These are phyloP conservation scores for Mycena crocata DNA, from an alignment of 768 basidiomycete species.

Conservation along the genomic window DNA sequence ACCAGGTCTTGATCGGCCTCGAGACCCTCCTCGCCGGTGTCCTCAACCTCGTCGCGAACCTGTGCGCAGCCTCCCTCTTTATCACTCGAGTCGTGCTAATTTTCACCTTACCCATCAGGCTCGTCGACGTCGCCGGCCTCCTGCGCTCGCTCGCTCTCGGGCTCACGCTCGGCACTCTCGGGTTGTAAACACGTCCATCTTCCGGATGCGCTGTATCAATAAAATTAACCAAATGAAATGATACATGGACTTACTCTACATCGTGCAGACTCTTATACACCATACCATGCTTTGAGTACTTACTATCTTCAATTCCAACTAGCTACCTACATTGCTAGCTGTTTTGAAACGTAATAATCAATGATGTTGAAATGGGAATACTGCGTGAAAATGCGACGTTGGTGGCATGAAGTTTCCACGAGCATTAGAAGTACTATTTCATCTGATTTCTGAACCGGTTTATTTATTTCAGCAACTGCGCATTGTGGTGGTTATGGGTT, in stretches of 20 bases:
- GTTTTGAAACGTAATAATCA: no score
- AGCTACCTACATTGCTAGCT: no score
- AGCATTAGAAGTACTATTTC: no score
- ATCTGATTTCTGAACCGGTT: no score
- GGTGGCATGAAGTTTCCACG: no score
- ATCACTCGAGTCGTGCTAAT: background rate
- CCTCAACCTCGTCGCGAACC: conserved; percentile 41
- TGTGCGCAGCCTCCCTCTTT: conserved; percentile 27
- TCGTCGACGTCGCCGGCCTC: conserved; percentile 31
- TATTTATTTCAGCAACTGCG: no score
- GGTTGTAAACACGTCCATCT: conserved; percentile 31
- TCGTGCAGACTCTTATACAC: background rate
- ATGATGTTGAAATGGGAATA: no score
- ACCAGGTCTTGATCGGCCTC: conserved; percentile 39
- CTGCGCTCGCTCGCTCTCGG: conserved; percentile 28
- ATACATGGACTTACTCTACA: background rate
- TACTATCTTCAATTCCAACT: no score
- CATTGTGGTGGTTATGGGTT: no score
- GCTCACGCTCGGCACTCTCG: conserved; percentile 33
- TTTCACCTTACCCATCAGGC: conserved; percentile 17
- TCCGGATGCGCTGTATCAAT: no score
- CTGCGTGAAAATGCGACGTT: no score
- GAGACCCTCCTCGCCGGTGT: conserved; percentile 43
- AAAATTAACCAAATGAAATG: background rate
- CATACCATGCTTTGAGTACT: no score